Conservation (phyloP, 2,329 filamentous ascomycete species). For the Nemania sp. region DNA sequence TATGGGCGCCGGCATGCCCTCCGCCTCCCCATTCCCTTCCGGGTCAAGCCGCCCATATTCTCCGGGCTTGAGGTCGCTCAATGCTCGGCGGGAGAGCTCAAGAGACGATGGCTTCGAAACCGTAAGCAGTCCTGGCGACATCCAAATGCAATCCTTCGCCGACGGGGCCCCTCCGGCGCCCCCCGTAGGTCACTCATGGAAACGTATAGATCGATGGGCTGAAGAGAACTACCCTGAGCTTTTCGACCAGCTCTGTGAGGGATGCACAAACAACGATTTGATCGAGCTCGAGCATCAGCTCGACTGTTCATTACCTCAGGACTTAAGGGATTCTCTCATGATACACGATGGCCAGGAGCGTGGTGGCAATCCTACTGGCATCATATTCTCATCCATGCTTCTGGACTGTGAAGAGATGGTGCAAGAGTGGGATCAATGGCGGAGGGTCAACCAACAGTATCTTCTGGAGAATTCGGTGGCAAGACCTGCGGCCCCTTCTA, state of each 20-base stretch:
- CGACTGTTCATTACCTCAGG: slow-evolving; percentile 89
- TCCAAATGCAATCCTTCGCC: slow-evolving; percentile 94
- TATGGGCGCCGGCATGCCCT: slow-evolving; percentile 53
- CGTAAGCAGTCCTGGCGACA: slow-evolving; percentile 72
- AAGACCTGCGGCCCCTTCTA: slow-evolving; percentile 68
- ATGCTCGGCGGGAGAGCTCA: slow-evolving; percentile 63
- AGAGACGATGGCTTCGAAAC: slow-evolving; percentile 70
- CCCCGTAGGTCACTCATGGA: slow-evolving; percentile 87
- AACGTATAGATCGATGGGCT: slow-evolving; percentile 88
- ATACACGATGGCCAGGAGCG: slow-evolving; percentile 97
- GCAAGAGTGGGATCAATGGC: slow-evolving; percentile 97
- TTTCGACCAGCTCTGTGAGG: slow-evolving; percentile 89
- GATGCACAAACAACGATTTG: slow-evolving; percentile 89
- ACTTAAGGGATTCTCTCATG: slow-evolving; percentile 88
- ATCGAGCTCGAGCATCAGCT: slow-evolving; percentile 96
- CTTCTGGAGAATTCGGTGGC: slow-evolving; percentile 63
- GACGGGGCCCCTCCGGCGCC: slow-evolving; percentile 90
- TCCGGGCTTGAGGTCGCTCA: slow-evolving; percentile 81
- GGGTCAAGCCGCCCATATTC: slow-evolving; percentile 77
- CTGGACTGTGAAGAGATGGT: slow-evolving; percentile 98
- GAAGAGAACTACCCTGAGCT: slow-evolving; percentile 96
- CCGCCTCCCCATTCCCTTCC: slow-evolving; percentile 49
- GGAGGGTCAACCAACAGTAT: slow-evolving; percentile 88
- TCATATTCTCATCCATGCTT: slow-evolving; percentile 92
- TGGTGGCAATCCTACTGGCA: slow-evolving; percentile 84